These are phyloP conservation scores for Penicillium subrubescens DNA, from an alignment of 495 filamentous ascomycete genomes.

Conservation along the genomic window DNA sequence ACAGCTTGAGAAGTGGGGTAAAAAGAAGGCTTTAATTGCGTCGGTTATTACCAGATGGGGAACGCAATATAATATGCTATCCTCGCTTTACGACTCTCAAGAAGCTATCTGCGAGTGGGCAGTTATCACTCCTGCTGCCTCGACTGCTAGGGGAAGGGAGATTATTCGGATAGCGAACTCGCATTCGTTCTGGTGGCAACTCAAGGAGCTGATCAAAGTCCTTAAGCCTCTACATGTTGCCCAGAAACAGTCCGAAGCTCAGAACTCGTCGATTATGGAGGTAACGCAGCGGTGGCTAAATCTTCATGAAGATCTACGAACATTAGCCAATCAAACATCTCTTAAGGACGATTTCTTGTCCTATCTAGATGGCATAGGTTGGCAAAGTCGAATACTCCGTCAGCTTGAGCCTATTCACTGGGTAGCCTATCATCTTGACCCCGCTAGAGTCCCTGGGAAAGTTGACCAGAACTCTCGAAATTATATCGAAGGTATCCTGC, in stretches of 20 bases:
- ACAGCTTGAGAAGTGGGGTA: not conserved
- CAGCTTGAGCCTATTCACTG: not conserved
- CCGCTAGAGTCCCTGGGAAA: slow-evolving; percentile 6
- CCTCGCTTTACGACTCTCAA: not conserved
- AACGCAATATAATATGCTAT: not conserved
- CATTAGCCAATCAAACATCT: not conserved
- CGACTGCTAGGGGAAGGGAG: not conserved
- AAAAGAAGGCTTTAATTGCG: not conserved
- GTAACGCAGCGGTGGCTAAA: slow-evolving; percentile 5
- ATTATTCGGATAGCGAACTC: not conserved
- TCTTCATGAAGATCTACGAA: slow-evolving; percentile 5
- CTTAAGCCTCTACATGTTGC: not conserved
- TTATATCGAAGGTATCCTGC: slow-evolving; percentile 11
- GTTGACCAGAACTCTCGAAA: slow-evolving; percentile 11
- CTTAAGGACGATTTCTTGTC: not conserved
- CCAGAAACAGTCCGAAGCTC: not conserved
- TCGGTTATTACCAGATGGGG: not conserved
- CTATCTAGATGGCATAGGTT: not conserved
- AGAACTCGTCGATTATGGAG: slow-evolving; percentile 1
- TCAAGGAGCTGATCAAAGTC: not conserved
- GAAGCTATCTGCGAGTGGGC: not conserved
- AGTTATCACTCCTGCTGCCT: not conserved
- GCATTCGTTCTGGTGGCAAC: not conserved
- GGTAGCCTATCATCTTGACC: not conserved
- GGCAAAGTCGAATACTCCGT: not conserved